Evolutionary conservation across 1,139 yeast genomes (phyloP).

Genomic region (Debaryomyces singareniensis): DNA sequence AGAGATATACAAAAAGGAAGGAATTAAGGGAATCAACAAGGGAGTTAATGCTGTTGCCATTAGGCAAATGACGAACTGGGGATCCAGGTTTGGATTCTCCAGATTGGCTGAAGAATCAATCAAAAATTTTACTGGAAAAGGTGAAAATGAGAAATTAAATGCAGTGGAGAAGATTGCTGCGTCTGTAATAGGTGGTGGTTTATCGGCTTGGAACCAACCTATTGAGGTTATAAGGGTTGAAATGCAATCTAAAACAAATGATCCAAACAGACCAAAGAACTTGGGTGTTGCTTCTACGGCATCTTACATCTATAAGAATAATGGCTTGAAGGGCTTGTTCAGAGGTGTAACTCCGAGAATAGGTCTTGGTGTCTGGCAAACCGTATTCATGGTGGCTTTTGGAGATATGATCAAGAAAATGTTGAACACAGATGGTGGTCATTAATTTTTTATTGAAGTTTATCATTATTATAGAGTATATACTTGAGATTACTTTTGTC

Average conservation of each 20-base stretch:
- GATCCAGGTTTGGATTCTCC: conserved; percentile 89
- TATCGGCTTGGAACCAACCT: conserved; percentile 98
- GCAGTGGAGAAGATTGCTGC: conserved; percentile 79
- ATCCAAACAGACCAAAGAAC: conserved; percentile 93
- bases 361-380: conserved; percentile 96
- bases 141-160: conserved; percentile 53
- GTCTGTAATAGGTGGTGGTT: conserved; percentile 93
- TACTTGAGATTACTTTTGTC: conserved; percentile 17
- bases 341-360: conserved; percentile 97
- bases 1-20: conserved; percentile 78
- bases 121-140: conserved; percentile 56
- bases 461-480: conserved; percentile 2
- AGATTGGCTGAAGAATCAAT: conserved; percentile 87
- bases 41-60: conserved; percentile 99
- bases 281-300: conserved; percentile 75
- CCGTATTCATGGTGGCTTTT: conserved; percentile 97
- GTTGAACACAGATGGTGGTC: conserved; percentile 42
- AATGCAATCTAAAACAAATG: conserved; percentile 90
- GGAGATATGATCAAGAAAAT: conserved; percentile 69
- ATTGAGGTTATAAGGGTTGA: conserved; percentile 96
- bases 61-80: conserved; percentile 99
- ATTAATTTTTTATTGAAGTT: conserved; percentile 12
- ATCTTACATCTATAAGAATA: conserved; percentile 72
- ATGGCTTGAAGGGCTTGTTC: conserved; percentile 86
- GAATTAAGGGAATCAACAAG: conserved; percentile 88